Conservation (phyloP, 129 eudicot species). For the Mikania micrantha region DNA sequence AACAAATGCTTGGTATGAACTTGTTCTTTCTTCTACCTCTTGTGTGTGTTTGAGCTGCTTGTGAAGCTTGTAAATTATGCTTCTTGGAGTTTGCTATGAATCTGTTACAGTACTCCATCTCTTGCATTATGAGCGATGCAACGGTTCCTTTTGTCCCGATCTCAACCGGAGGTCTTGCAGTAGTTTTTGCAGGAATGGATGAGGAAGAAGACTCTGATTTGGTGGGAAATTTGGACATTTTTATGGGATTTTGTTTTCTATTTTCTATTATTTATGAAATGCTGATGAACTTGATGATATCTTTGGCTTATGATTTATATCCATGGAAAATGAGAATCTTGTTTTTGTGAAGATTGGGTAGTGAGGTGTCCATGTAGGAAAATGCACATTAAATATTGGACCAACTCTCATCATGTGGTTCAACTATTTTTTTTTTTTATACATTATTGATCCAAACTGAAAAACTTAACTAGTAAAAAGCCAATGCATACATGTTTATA, state of each 20-base stretch:
- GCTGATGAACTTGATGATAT: constrained; percentile 18
- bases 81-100: constrained; percentile 20
- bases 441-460: too few species aligned
- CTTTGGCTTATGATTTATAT: constrained; percentile 25
- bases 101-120: constrained; percentile 51
- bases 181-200: constrained; percentile 17
- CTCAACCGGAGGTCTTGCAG: constrained; percentile 37
- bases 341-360: constrained; percentile 16
- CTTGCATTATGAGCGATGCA: constrained; percentile 62
- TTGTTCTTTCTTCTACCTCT: constrained; percentile 36
- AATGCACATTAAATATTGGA: constrained; percentile 28
- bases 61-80: constrained; percentile 5
- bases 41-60: not conserved
- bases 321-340: not conserved
- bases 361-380: constrained; percentile 30
- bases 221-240: constrained; percentile 32
- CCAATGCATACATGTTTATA: too few species aligned
- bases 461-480: too few species aligned
- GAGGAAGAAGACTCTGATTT: constrained; percentile 23
- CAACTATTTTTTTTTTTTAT: too few species aligned
- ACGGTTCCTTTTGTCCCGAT: constrained; percentile 45
- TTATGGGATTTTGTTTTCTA: not conserved
- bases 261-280: not conserved
- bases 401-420: constrained; percentile 16
- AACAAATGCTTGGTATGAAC: constrained; percentile 64